These are phyloP conservation scores for Dunaliella primolecta DNA, from an alignment of 139 green algal genomes.

Conservation along the genomic window DNA sequence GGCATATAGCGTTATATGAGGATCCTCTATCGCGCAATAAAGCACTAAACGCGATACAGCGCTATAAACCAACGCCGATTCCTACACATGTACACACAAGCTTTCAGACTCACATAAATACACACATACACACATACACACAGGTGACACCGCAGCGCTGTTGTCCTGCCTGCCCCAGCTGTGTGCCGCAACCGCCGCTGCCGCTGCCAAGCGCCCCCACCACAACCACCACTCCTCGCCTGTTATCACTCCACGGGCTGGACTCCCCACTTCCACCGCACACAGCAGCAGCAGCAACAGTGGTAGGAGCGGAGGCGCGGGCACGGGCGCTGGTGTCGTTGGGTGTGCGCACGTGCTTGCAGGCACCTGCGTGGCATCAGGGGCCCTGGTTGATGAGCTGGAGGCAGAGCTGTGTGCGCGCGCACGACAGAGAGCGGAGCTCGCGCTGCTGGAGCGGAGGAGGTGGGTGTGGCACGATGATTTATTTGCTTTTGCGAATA, in stretches of 20 bases:
- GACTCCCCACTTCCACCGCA: not conserved
- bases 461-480: too few species aligned
- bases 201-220: not conserved
- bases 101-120: too few species aligned
- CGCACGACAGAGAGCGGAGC: slow-evolving; percentile 42
- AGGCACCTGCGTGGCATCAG: slow-evolving; percentile 45
- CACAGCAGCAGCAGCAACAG: not conserved
- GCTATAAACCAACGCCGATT: too few species aligned
- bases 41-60: too few species aligned
- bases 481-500: too few species aligned
- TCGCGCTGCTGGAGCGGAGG: slow-evolving; percentile 43
- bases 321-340: not conserved
- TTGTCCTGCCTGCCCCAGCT: slow-evolving; percentile 5
- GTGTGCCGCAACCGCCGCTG: not conserved
- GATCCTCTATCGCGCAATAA: too few species aligned
- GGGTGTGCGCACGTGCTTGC: slow-evolving; percentile 33
- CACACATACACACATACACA: too few species aligned
- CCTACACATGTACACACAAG: too few species aligned
- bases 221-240: too few species aligned
- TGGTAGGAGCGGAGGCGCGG: not conserved
- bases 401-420: slow-evolving; percentile 25
- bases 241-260: too few species aligned
- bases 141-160: slow-evolving; percentile 25
- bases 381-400: slow-evolving; percentile 36
- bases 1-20: too few species aligned